phyloP scores from a whole-genome alignment of 352 stramenopile genomes.

The Albugo candida region DNA sequence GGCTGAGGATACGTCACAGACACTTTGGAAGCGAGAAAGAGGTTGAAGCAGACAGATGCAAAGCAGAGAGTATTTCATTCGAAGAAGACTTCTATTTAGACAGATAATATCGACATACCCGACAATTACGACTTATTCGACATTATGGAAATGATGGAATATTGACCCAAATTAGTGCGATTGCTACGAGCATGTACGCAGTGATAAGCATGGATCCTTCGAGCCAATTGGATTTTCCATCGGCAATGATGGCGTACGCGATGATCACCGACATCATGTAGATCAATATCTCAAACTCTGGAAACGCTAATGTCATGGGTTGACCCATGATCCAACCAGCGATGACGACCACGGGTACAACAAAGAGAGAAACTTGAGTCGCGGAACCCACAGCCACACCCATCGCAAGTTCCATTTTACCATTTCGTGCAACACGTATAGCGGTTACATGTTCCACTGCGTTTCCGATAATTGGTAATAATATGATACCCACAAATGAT shows the following conservation, averaged over 20 bases:
- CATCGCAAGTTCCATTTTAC: slow-evolving; percentile 98
- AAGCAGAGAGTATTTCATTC: too few species aligned
- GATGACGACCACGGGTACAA: slow-evolving; percentile 89
- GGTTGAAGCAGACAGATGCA: too few species aligned
- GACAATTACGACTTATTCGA: neutral
- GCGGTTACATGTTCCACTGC: slow-evolving; percentile 96
- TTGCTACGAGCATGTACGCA: slow-evolving; percentile 74
- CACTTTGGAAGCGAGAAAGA: too few species aligned
- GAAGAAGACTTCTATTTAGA: neutral
- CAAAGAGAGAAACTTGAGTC: slow-evolving; percentile 94
- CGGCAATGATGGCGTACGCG: slow-evolving; percentile 82
- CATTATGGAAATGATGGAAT: slow-evolving; percentile 13
- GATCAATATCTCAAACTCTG: slow-evolving; percentile 90
- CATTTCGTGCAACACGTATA: slow-evolving; percentile 91
- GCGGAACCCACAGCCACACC: slow-evolving; percentile 94
- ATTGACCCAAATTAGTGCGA: slow-evolving; percentile 66
- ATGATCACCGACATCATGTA: slow-evolving; percentile 93
- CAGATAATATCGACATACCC: neutral
- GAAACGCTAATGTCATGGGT: slow-evolving; percentile 92
- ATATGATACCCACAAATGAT: slow-evolving; percentile 86
- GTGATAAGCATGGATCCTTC: slow-evolving; percentile 83
- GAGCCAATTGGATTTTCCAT: slow-evolving; percentile 85
- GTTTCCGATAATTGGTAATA: slow-evolving; percentile 95
- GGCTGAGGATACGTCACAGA: too few species aligned
- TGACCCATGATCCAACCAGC: slow-evolving; percentile 86